Evolutionary conservation across 75 land plant species (phyloP).

Genomic region (Sequoiadendron giganteum): DNA sequence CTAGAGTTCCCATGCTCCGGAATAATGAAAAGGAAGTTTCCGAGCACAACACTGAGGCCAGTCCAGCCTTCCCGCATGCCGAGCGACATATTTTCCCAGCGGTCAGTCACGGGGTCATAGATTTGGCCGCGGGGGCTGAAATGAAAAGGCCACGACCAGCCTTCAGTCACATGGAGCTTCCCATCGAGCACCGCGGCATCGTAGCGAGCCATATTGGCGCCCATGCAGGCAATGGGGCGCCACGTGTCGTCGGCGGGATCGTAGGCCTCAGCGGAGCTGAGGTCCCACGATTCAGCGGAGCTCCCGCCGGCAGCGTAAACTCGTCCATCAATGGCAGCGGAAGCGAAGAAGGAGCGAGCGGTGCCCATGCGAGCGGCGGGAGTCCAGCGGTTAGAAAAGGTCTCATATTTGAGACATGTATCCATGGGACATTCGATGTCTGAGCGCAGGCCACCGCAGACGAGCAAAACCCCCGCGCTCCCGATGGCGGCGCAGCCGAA

Average conservation of each 20-base stretch:
- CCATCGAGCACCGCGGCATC: slow-evolving; percentile 67
- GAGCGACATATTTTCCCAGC: slow-evolving; percentile 59
- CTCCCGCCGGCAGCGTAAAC: slow-evolving; percentile 77
- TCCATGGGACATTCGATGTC: slow-evolving; percentile 70
- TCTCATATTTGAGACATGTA: slow-evolving; percentile 53
- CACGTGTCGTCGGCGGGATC: slow-evolving; percentile 48
- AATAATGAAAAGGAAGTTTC: slow-evolving; percentile 51
- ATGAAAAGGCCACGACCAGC: slow-evolving; percentile 74
- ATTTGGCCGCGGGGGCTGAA: slow-evolving; percentile 67
- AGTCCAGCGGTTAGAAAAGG: slow-evolving; percentile 55
- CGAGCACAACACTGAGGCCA: slow-evolving; percentile 57
- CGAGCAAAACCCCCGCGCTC: slow-evolving; percentile 43
- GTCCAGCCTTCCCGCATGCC: slow-evolving; percentile 84
- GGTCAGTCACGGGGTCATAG: slow-evolving; percentile 52
- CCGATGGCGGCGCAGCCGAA: slow-evolving; percentile 56
- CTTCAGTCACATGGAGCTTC: slow-evolving; percentile 65
- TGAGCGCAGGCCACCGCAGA: slow-evolving; percentile 70
- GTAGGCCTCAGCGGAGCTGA: slow-evolving; percentile 61
- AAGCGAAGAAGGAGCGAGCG: slow-evolving; percentile 65
- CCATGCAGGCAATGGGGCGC: slow-evolving; percentile 56
- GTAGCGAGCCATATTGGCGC: slow-evolving; percentile 49
- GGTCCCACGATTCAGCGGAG: slow-evolving; percentile 43
- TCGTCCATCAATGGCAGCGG: slow-evolving; percentile 54
- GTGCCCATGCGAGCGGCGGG: slow-evolving; percentile 51
- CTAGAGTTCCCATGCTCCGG: slow-evolving; percentile 56